Evolutionary conservation across 257 asterid genomes (phyloP), one percentile per base, ranked within the genome.

Genomic region (Scutellaria barbata): DNA sequence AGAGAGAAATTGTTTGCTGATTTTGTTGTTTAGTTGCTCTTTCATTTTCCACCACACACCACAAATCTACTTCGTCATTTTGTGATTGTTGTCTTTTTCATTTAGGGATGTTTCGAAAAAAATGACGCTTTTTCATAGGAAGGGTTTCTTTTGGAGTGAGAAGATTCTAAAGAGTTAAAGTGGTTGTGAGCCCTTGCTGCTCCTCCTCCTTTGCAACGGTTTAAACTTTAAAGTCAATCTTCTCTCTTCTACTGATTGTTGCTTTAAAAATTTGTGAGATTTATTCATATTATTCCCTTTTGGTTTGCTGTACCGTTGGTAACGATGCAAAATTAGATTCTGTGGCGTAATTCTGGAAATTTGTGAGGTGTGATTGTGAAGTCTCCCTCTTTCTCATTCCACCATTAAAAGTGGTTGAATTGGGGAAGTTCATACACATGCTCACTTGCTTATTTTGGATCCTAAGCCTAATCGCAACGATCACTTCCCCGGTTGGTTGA

Each of bases 381-480:
- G 67, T 35, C 16, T 41, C 66, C 37, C 67, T 41, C 7, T 50
- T 22, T 22, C n/a, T n/a, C n/a, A 61, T 39, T 39, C 30, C 66
- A 37, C 40, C 50, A 39, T 60, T 14, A n/a, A 30, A 39, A 39
- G 50, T 8, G 39, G 33, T 39, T 2, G 48, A 17, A 39, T 61
- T 39, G 43, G 43, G 64, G n/a, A 33, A 33, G 13, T 58, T n/a
- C 35, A 14, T 33, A 45, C 42, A 45, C 43, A 45, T 64, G 57
- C 70, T 43, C 70, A 45, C 70, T 64, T 64, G 70, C 70, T 64
- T 64, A 47, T 46, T 46, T 48, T 64, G 71, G 33, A 65, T 65
- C 45, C 71, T 65, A 48, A 65, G 71, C 13, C 47, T 30, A 17
- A 65, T 25, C 71, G 30, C 58, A 7, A 4, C 57, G 1, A 45